phyloP scores from a whole-genome alignment of 148 eudicot species.

The Vaccinium corymbosum region DNA sequence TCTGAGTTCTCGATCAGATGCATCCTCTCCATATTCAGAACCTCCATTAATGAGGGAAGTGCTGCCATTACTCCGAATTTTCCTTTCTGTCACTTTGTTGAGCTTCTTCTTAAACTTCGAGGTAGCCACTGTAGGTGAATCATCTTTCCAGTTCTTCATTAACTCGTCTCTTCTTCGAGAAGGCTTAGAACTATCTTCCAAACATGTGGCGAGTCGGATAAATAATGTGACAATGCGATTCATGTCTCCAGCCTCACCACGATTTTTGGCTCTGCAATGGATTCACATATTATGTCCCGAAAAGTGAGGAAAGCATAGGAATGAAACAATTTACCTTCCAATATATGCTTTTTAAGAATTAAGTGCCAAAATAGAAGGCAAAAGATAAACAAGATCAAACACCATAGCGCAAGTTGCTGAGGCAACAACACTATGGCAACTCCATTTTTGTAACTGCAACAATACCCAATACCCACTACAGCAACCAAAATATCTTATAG shows the following conservation, averaged over 20 bases:
- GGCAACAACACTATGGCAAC: neutral
- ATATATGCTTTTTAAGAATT: neutral
- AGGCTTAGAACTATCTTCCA: conserved; percentile 47
- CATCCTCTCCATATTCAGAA: conserved; percentile 55
- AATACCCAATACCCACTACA: neutral
- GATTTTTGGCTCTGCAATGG: conserved; percentile 52
- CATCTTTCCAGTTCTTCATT: conserved; percentile 62
- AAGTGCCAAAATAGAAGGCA: neutral
- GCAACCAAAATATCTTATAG: neutral
- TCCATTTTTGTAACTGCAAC: neutral
- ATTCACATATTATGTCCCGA: neutral
- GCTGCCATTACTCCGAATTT: conserved; percentile 47
- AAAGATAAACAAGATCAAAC: neutral
- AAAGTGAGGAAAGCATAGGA: neutral
- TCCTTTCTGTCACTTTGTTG: conserved; percentile 47
- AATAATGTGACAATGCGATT: conserved; percentile 57
- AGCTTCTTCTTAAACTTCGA: conserved; percentile 55
- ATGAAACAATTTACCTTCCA: neutral
- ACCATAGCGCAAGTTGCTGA: neutral
- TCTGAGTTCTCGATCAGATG: conserved; percentile 70
- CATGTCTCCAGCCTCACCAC: conserved; percentile 65
- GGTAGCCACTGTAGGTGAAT: conserved; percentile 43
- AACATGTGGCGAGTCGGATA: conserved; percentile 59
- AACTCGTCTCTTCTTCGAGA: conserved; percentile 46
- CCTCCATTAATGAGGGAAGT: conserved; percentile 40